A percentile compares a stretch with the other conserved stretches of the same genome.
These are phyloP conservation scores for Colletotrichum costaricense DNA, from an alignment of 2,329 filamentous ascomycete species.

Conservation along the genomic window DNA sequence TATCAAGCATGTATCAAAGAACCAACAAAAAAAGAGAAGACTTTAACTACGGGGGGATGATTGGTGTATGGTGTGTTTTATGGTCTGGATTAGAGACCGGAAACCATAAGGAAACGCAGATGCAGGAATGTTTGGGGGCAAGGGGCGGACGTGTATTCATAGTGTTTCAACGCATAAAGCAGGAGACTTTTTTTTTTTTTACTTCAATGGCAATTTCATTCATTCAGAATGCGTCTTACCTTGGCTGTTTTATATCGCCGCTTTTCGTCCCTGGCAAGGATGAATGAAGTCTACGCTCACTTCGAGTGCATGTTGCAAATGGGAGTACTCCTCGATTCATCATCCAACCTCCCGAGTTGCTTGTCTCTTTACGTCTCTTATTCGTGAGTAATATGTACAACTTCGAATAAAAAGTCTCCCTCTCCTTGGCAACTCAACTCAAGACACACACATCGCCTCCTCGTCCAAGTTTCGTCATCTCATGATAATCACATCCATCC, in stretches of 20 bases:
- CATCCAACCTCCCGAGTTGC: conserved; percentile 6
- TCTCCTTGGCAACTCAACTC: not conserved
- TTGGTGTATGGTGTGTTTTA: not conserved
- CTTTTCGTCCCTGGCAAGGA: no score
- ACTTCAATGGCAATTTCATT: not conserved
- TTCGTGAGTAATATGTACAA: conserved; percentile 8
- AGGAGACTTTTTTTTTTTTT: not conserved
- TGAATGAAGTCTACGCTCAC: no score
- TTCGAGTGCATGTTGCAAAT: no score
- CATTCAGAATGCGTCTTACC: not conserved
- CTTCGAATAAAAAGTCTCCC: not conserved
- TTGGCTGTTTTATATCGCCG: no score
- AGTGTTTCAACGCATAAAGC: conserved; percentile 11
- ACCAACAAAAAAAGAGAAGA: not conserved
- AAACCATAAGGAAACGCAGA: not conserved
- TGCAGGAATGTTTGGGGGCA: not conserved
- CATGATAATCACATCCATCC: conserved; percentile 9
- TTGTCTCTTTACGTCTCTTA: conserved; percentile 9
- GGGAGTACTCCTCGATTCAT: no score
- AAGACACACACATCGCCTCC: not conserved
- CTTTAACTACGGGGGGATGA: not conserved
- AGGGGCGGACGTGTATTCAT: conserved; percentile 6
- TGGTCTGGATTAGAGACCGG: not conserved
- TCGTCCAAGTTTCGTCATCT: conserved; percentile 7
- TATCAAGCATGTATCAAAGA: conserved; percentile 1